These are phyloP conservation scores for Maudiozyma humilis DNA, from an alignment of 1,139 yeast genomes.

Conservation along the genomic window DNA sequence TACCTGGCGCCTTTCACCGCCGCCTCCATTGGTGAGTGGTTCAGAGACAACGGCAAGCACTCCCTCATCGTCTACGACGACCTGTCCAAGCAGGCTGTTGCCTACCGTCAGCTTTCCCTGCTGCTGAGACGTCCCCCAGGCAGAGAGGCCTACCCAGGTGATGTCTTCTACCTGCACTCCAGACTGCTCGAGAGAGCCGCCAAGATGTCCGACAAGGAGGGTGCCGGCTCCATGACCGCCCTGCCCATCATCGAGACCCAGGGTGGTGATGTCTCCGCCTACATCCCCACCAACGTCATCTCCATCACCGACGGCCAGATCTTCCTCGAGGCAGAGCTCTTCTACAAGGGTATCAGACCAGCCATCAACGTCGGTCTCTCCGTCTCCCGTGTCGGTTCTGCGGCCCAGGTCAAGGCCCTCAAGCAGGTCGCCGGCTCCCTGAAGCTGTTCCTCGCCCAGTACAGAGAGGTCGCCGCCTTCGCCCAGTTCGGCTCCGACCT, in stretches of 20 bases:
- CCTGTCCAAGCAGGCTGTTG: constrained; percentile 98
- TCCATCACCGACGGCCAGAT: constrained; percentile 97
- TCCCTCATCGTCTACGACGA: constrained; percentile 96
- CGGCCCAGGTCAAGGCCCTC: constrained; percentile 99
- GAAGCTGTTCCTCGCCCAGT: constrained; percentile 99
- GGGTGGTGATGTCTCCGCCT: constrained; percentile 99
- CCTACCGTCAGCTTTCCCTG: constrained; percentile 98
- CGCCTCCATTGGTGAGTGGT: constrained; percentile 99
- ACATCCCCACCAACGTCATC: constrained; percentile 94
- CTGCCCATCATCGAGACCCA: constrained; percentile 95
- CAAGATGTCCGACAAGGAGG: constrained; percentile 83
- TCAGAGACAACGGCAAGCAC: constrained; percentile 99
- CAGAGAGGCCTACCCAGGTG: constrained; percentile 97
- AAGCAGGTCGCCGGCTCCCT: constrained; percentile 99
- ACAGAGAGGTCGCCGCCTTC: constrained; percentile 99
- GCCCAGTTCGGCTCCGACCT: constrained; percentile 99
- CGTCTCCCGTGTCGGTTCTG: constrained; percentile 99
- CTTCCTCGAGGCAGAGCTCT: constrained; percentile 98
- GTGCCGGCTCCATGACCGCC: constrained; percentile 94
- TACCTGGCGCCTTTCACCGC: constrained; percentile 99
- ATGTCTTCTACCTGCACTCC: constrained; percentile 92
- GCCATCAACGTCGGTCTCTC: constrained; percentile 99
- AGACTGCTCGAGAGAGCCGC: constrained; percentile 97
- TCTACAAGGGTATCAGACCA: constrained; percentile 99
- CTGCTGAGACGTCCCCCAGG: constrained; percentile 97